Evolutionary conservation across 2,329 filamentous ascomycete species (phyloP), one percentile per base, ranked within the genome.

Genomic region (Aschersonia sp.): DNA sequence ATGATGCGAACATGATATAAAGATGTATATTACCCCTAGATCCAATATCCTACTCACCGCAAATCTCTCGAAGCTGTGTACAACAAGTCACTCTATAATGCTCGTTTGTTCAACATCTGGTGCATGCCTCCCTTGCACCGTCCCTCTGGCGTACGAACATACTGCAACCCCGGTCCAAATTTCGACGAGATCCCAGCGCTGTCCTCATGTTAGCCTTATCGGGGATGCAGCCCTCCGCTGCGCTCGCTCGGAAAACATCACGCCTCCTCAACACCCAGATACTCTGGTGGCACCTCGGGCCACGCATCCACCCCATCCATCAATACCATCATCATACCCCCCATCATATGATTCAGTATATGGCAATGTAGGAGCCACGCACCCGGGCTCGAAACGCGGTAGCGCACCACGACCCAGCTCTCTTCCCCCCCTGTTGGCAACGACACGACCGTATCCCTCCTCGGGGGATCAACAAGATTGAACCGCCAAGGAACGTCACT

Each of bases 311-410:
- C 48, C 0, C 68, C 71, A 45, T 75, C 72, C 51, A 69, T 65
- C 40, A 79, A 67, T 1, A 71, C 68, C 59, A 77, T 58, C 31
- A 64, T 64, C 75, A 79, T 80, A 2, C 76, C 76, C 3, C 74
- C 74, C 31, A 64, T 59, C 49, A 76, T 59, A 51, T 79, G 76
- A 31, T 68, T 69, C 55, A 70, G 65, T 32, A 78, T 72, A 56
- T 79, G 75, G 51, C 75, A 79, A 52, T 78, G 75, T 4, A 79
- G 54, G 30, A 78, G 53, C 67, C 72, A 78, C 0, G 73, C 65
- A 0, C 75, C 74, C 3, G 75, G 73, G 50, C 75, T 74, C 28
- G 61, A 62, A 32, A 69, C 71, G 20, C 74, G 69, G 51, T 78
- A 77, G 9, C 76, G 62, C 31, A 78, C 60, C 1, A 66, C 74